Evolutionary conservation across 2,329 filamentous ascomycete species (phyloP).

Genomic region (Coniella lustricola): DNA sequence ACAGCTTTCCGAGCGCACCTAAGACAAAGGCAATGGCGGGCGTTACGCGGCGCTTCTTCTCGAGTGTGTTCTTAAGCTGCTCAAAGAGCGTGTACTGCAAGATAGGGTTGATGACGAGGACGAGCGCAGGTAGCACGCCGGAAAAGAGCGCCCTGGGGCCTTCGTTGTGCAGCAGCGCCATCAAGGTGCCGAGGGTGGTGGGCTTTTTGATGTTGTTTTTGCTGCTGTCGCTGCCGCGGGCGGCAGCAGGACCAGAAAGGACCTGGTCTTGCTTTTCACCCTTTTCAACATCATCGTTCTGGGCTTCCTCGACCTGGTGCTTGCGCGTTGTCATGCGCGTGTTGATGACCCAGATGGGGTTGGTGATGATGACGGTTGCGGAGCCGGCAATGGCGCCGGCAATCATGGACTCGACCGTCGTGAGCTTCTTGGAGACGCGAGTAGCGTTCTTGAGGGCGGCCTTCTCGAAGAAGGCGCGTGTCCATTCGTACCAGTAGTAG

Average conservation of each 20-base stretch:
- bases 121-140: constrained; percentile 84
- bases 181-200: constrained; percentile 75
- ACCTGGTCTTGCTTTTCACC: too few species aligned
- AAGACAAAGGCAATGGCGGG: constrained; percentile 84
- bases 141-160: constrained; percentile 81
- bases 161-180: constrained; percentile 75
- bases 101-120: constrained; percentile 96
- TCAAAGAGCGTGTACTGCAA: constrained; percentile 98
- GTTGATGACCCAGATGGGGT: constrained; percentile 99
- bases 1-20: constrained; percentile 87
- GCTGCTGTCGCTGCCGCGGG: constrained; percentile 22
- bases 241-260: constrained; percentile 20
- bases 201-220: constrained; percentile 36
- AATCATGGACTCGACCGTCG: constrained; percentile 88
- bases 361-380: constrained; percentile 91
- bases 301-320: constrained; percentile 31
- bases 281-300: constrained; percentile 17
- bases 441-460: constrained; percentile 63
- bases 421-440: constrained; percentile 72
- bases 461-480: constrained; percentile 74
- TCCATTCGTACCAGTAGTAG: constrained; percentile 99
- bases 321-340: constrained; percentile 93
- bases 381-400: constrained; percentile 89
- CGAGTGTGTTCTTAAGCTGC: constrained; percentile 88
- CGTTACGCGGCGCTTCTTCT: constrained; percentile 61